These are phyloP conservation scores for Helminthosporium solani DNA, from an alignment of 2,329 filamentous ascomycete species.

Conservation along the genomic window DNA sequence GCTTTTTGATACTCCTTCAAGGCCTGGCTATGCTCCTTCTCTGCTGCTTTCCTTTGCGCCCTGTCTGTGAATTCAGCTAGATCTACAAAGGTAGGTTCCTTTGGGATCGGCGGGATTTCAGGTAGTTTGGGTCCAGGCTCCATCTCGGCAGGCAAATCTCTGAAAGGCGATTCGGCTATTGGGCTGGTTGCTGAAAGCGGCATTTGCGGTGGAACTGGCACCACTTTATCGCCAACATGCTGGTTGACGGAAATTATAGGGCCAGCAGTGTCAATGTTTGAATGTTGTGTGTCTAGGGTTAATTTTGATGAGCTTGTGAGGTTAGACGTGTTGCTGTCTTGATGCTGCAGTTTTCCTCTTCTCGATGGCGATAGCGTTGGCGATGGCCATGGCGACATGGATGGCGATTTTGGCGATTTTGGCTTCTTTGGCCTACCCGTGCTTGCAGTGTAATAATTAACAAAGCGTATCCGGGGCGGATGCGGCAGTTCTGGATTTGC, in stretches of 20 bases:
- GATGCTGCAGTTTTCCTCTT: conserved; percentile 9
- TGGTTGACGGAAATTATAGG: conserved; percentile 52
- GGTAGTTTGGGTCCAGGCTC: conserved; percentile 39
- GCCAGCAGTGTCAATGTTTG: conserved; percentile 27
- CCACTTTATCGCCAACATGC: conserved; percentile 41
- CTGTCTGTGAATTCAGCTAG: conserved; percentile 62
- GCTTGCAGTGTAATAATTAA: conserved; percentile 90
- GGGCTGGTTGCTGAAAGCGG: conserved; percentile 23
- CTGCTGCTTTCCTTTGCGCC: conserved; percentile 64
- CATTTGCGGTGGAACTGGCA: conserved; percentile 33
- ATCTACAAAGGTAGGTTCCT: conserved; percentile 58
- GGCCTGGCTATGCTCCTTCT: conserved; percentile 64
- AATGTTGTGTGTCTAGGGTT: conserved; percentile 12
- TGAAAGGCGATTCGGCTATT: neutral
- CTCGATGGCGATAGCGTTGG: conserved; percentile 21
- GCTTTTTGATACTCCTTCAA: conserved; percentile 67
- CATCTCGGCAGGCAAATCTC: conserved; percentile 1
- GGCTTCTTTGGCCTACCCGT: conserved; percentile 64
- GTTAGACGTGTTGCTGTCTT: conserved; percentile 2
- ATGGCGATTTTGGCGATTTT: conserved; percentile 44
- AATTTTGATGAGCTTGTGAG: conserved; percentile 8
- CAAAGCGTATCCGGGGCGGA: conserved; percentile 67
- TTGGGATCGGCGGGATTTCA: conserved; percentile 54
- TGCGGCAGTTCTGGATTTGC: conserved; percentile 29
- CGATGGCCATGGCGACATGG: too few species aligned